Conservation (phyloP, 805 yeast genomes). For the Cyberlindnera xylosilytica region DNA sequence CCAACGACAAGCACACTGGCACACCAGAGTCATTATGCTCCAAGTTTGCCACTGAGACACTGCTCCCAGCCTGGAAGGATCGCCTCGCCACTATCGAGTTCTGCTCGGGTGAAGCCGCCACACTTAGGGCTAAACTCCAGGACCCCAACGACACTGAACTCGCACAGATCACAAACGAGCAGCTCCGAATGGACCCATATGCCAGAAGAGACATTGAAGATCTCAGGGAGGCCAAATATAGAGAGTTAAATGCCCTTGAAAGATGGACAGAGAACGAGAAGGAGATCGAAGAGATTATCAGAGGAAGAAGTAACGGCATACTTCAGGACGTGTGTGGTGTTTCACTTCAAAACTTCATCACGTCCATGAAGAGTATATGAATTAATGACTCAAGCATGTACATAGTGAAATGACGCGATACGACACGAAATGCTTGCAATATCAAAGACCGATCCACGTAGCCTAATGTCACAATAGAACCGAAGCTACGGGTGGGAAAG, state of each 20-base stretch:
- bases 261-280: slow-evolving; percentile 40
- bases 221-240: slow-evolving; percentile 26
- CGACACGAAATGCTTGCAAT: too few species aligned
- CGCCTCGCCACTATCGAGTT: slow-evolving; percentile 39
- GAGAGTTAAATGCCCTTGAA: slow-evolving; percentile 28
- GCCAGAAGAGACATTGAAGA: slow-evolving; percentile 38
- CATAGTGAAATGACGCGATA: too few species aligned
- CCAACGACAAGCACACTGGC: slow-evolving; percentile 14
- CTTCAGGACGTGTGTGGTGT: slow-evolving; percentile 10
- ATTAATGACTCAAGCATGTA: too few species aligned
- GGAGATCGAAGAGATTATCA: slow-evolving; percentile 34
- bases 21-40: slow-evolving; percentile 28
- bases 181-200: slow-evolving; percentile 46
- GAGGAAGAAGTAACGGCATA: slow-evolving; percentile 11
- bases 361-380: not conserved
- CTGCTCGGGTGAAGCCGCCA: slow-evolving; percentile 38
- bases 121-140: slow-evolving; percentile 14
- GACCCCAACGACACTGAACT: slow-evolving; percentile 6
- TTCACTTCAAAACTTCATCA: not conserved
- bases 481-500: too few species aligned
- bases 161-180: slow-evolving; percentile 5
- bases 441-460: too few species aligned
- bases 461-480: too few species aligned
- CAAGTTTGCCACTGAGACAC: slow-evolving; percentile 32
- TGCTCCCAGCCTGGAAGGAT: slow-evolving; percentile 47